A percentile compares a stretch with the other conserved stretches of the same genome.
phyloP scores from a whole-genome alignment of 129 eudicot species.

The Flaveria linearis region DNA sequence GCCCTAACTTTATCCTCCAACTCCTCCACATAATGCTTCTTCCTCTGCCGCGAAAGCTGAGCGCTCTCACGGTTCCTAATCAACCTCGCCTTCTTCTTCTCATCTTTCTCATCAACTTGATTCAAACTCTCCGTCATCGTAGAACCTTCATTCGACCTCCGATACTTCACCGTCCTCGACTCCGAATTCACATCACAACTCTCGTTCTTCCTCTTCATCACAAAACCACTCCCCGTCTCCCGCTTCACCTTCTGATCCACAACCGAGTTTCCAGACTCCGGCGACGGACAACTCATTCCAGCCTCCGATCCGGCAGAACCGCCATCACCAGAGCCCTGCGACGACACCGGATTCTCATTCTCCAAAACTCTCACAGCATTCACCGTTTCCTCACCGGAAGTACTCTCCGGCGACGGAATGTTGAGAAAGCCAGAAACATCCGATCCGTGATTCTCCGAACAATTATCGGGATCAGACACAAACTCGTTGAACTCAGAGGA shows the following conservation, averaged over 20 bases:
- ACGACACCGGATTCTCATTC: slow-evolving; percentile 46
- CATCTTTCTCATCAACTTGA: slow-evolving; percentile 48
- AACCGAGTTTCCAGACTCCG: slow-evolving; percentile 43
- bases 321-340: slow-evolving; percentile 64
- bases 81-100: slow-evolving; percentile 82
- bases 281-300: slow-evolving; percentile 41
- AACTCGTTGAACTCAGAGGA: slow-evolving; percentile 23
- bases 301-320: slow-evolving; percentile 41
- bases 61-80: slow-evolving; percentile 93
- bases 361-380: slow-evolving; percentile 22
- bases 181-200: slow-evolving; percentile 43
- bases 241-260: slow-evolving; percentile 65
- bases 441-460: slow-evolving; percentile 32
- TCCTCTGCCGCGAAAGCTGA: slow-evolving; percentile 86
- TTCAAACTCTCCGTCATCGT: slow-evolving; percentile 17
- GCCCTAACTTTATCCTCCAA: slow-evolving; percentile 86
- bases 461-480: slow-evolving; percentile 34
- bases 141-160: slow-evolving; percentile 34
- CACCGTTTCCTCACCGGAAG: background rate
- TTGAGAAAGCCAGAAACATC: slow-evolving; percentile 35
- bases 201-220: slow-evolving; percentile 73
- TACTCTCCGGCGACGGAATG: slow-evolving; percentile 32
- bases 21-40: slow-evolving; percentile 91
- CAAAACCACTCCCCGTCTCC: slow-evolving; percentile 27
- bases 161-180: slow-evolving; percentile 44